Evolutionary conservation across 192 early-diverging fungal genomes (phyloP), one percentile per base, ranked within the genome.

Genomic region (Irineochytrium annulatum): DNA sequence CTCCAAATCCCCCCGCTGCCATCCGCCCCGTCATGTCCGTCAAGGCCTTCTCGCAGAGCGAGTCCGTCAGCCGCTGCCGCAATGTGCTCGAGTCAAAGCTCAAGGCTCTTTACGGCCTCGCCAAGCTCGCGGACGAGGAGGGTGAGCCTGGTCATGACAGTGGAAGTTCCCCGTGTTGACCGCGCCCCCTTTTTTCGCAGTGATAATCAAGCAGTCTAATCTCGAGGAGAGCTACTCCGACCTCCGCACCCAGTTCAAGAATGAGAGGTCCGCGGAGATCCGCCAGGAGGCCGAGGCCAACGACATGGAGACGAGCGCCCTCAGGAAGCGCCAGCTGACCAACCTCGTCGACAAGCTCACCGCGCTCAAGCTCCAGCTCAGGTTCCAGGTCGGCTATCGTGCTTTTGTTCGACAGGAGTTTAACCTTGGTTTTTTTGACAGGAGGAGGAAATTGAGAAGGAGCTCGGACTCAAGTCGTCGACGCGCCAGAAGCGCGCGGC

Each of bases 401-500:
- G n/a, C n/a, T n/a, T n/a, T n/a, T n/a, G n/a, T n/a, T n/a, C n/a
- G n/a, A n/a, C n/a, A n/a, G n/a, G n/a, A n/a, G n/a, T n/a, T n/a
- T n/a, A n/a, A n/a, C n/a, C n/a, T n/a, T n/a, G n/a, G n/a, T n/a
- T n/a, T n/a, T n/a, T n/a, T n/a, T n/a, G n/a, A n/a, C 60, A 62
- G 26, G 63, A 65, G 34, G 63, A 65, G 46, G 63, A 55, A 19
- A 19, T 39, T 16, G 63, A 65, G 39, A 41, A 49, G 44, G 63
- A 65, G 41, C 27, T 52, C 17, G 39, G 29, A 3, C 58, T 65
- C 48, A 65, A 65, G 52, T 16, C 27, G n/a, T 34, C 31, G 29
- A 59, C 58, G 43, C n/a, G 63, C 5, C 63, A 65, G 39, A 65
- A 65, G 55, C 32, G 63, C 14, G 44, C 54, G 27, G 63, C 63